Evolutionary conservation across 2,329 filamentous ascomycete species (phyloP), one percentile per base, ranked within the genome.

Genomic region (Endocalyx cinctus): DNA sequence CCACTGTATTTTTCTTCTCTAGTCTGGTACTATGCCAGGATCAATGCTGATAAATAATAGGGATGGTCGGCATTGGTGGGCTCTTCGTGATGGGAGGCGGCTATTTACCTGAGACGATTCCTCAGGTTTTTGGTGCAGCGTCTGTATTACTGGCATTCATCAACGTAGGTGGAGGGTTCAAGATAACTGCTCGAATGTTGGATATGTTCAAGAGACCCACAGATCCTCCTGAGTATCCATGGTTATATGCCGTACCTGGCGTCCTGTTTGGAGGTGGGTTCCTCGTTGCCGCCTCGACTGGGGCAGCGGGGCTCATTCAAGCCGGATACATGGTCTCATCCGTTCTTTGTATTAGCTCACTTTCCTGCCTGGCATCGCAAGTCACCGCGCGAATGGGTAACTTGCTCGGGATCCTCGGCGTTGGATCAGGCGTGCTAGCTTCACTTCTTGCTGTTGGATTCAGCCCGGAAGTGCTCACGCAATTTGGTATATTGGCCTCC

Each of bases 121-220:
- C 87, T 1, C 87, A 94, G 54, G 60, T 66, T 3, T 77, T 95
- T 22, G 88, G 87, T 34, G 84, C 87, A 2, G 61, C 79, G 2
- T 94, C 87, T 2, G 88, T 94, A 2, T 66, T 92, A 5, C 65
- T 95, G 14, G 87, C 87, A 0, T 94, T 92, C 54, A 84, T 94
- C 42, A 94, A 94, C 45, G 80, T 95, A 3, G 82, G 84, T 0
- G 88, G 88, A 37, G 88, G 88, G 0, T 95, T 95, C 41, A 84
- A 94, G 27, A 87, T 95, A 39, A 94, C 87, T 4, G 94, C 94
- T 63, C 75, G 88, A 42, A 95, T 95, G 88, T 69, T 95, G 27
- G 87, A 94, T 57, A 90, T 90, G 85, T 90, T 90, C 56, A 84
- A 84, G 54, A 75, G 80, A 10, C 82, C 86, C 17, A 92, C 86